Evolutionary conservation across 2,329 filamentous ascomycete species (phyloP).

Genomic region (Claviceps capensis): DNA sequence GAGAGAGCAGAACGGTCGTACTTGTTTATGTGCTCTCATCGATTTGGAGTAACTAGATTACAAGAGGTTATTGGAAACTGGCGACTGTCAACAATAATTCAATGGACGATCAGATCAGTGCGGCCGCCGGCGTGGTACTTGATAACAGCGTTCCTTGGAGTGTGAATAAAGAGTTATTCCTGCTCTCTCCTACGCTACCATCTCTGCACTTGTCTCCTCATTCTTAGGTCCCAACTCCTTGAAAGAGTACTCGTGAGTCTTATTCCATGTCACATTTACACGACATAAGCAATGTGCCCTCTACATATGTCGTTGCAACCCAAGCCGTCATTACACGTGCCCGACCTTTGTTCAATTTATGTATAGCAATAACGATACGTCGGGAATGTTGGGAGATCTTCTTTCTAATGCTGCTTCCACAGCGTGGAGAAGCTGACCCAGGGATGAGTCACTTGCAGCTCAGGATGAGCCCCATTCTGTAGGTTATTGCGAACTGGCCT

Average conservation of each 20-base stretch:
- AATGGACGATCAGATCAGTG: no score
- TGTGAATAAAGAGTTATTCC: not conserved
- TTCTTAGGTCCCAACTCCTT: not conserved
- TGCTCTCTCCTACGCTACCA: not conserved
- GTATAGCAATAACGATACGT: not conserved
- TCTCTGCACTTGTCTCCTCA: not conserved
- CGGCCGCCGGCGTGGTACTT: not conserved
- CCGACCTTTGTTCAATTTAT: not conserved
- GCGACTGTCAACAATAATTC: no score
- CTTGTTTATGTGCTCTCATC: no score
- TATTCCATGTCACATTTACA: not conserved
- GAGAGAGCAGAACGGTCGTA: not conserved
- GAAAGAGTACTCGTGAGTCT: not conserved
- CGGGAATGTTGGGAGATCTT: not conserved
- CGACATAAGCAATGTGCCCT: not conserved
- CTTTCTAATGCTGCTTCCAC: not conserved
- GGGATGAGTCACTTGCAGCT: not conserved
- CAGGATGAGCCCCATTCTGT: not conserved
- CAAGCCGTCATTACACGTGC: not conserved
- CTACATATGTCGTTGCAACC: not conserved
- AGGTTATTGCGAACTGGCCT: slow-evolving; percentile 8
- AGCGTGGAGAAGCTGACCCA: not conserved
- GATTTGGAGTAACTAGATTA: not conserved
- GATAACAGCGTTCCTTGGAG: not conserved
- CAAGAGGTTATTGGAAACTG: no score